Evolutionary conservation across 257 asterid species (phyloP).

Genomic region (Gentiana dahurica): DNA sequence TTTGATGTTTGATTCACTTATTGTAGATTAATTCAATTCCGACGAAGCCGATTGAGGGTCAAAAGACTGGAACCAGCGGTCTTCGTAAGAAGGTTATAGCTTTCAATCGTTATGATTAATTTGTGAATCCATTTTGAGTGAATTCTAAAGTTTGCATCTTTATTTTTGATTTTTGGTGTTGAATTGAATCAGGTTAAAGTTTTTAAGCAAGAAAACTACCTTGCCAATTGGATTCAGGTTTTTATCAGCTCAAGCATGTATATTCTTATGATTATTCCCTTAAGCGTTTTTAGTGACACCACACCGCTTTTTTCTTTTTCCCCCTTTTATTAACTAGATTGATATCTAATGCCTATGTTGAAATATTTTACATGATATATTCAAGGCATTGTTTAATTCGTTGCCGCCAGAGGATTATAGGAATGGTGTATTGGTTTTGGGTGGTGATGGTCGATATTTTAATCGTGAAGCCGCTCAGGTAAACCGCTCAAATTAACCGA

Average conservation of each 20-base stretch:
- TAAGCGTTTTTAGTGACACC: not conserved
- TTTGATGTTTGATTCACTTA: not conserved
- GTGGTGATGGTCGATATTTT: conserved; percentile 96
- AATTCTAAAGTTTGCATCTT: not conserved
- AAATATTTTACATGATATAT: not conserved
- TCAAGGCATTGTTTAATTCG: conserved; percentile 81
- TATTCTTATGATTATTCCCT: not conserved
- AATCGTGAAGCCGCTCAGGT: conserved; percentile 97
- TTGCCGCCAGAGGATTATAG: conserved; percentile 80
- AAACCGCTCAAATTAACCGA: not conserved
- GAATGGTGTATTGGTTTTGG: conserved; percentile 67
- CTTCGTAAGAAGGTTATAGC: conserved; percentile 73
- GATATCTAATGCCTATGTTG: not conserved
- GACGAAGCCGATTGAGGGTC: conserved; percentile 83
- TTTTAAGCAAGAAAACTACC: conserved; percentile 84
- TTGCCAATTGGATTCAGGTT: conserved; percentile 99
- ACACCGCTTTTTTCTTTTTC: no score
- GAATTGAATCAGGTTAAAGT: conserved; percentile 55
- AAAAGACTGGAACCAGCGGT: conserved; percentile 97
- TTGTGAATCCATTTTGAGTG: conserved; percentile 2
- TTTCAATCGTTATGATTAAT: not conserved
- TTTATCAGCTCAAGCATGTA: conserved; percentile 5
- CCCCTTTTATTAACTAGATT: not conserved
- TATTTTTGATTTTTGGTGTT: not conserved
- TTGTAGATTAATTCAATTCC: conserved; percentile 54